Base-by-base conservation (phyloP, 2,329 filamentous ascomycete species). In the Teratosphaeria zuluensis region DNA sequence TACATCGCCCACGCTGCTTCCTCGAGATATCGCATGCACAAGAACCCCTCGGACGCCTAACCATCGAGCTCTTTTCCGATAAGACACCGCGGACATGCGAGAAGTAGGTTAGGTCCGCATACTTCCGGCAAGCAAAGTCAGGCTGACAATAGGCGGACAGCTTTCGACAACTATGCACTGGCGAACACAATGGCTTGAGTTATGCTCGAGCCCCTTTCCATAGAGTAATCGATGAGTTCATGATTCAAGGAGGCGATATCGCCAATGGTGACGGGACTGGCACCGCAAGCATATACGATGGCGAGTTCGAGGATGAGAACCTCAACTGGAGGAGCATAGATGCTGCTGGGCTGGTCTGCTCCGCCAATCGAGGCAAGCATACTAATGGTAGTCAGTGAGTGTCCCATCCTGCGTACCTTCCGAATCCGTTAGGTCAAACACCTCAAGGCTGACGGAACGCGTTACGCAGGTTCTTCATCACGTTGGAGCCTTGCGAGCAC, bases 11-110 rank as follows among this genome's bases (percentile, higher is more conserved):
- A 12, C 67, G 75, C 28, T 73, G 75, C 31, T 77, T 76, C 59
- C 66, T 77, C 38, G 75, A 78, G 57, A 64, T 77, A 54, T 71
- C 66, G 61, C 71, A 75, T 56, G 75, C 70, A 42, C 69, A 67
- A 21, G 68, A 74, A 58, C 75, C 74, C n/a, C 68, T 70, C 16
- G 76, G 76, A 46, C 69, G 76, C 51, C 67, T 78, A 24, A 70
- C 72, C 3, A 72, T 78, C 56, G 76, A 78, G 66, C 72, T 78
- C 21, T 78, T 77, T 69, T 66, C 65, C 24, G 76, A 78, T 66
- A 71, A 77, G 61, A 70, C 75, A 9, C 76, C 76, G 9, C 72
- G 70, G 58, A 77, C 76, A 55, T 76, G 73, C 65, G 75, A 78
- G 67, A 78, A 77, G 76, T 77, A 68, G 62, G 66, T 62, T 24